Evolutionary conservation across 352 stramenopile species (phyloP), one percentile per base, ranked within the genome.

Genomic region (Globisporangium apiculatum): DNA sequence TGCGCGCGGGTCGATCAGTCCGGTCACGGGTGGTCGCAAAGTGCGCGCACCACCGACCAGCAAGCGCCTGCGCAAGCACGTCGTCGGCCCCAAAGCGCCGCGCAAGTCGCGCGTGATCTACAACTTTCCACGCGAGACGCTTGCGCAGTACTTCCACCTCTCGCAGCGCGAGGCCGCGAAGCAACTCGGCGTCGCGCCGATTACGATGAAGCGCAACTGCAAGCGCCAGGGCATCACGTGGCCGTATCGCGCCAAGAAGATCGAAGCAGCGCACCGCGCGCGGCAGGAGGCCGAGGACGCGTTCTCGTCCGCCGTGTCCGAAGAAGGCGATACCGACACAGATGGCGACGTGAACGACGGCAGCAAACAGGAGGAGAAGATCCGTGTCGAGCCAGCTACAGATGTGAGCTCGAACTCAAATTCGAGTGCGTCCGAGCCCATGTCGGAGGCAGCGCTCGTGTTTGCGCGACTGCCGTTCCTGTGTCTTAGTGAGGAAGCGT

Each of bases 141-240:
- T 80, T 64, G 65, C 67, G 56, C 64, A 79, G 64, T 82, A 79
- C 70, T 81, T 55, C 18, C 73, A 73, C 51, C 75, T 85, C 61
- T 75, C 72, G 17, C 75, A 85, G 50, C 72, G 75, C 35, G 66
- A 80, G 48, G 75, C 75, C 11, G 75, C 75, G 4, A 72, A 79
- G 53, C 63, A 72, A 50, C 64, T 85, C 51, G 75, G 75, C 18
- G 72, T 82, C 14, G 71, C 75, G 37, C 76, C 74, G 12, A 76
- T 85, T 47, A 85, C 75, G 48, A 70, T 85, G 53, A 84, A 84
- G 60, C 66, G 75, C 58, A 84, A 80, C 58, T 84, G 75, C 51
- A 77, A 76, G 31, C 75, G 75, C 41, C 68, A 74, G 5, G 75
- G 75, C 43, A 84, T 84, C 55, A 68, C 75, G n/a, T 84, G 75